These are phyloP conservation scores for Podospora pseudocomata DNA, from an alignment of 495 filamentous ascomycete species.

Conservation along the genomic window DNA sequence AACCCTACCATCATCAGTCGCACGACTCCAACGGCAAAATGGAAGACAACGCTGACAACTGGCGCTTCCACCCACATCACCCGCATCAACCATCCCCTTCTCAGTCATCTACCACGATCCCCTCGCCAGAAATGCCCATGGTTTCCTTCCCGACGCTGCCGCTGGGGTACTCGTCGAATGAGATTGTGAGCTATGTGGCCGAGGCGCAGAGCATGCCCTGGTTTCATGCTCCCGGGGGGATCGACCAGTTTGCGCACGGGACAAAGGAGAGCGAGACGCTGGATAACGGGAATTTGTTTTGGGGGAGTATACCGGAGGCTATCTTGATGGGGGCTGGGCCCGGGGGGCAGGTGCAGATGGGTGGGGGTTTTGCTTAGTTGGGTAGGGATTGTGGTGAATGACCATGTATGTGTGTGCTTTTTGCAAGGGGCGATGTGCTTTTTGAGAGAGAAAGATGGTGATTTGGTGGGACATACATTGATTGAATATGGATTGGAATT, in stretches of 20 bases:
- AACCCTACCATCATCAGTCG: conserved; percentile 16
- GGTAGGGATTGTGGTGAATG: too few relatives aligned
- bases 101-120: conserved; percentile 4
- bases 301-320: conserved; percentile 24
- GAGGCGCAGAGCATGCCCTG: conserved; percentile 34
- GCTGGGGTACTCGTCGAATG: conserved; percentile 22
- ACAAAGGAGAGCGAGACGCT: conserved; percentile 19
- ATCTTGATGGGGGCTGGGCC: not conserved
- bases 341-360: not conserved
- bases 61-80: conserved; percentile 13
- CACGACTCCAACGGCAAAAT: conserved; percentile 11
- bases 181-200: conserved; percentile 30
- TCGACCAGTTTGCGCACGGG: conserved; percentile 43
- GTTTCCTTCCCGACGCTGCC: conserved; percentile 10
- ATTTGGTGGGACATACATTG: too few relatives aligned
- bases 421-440: too few relatives aligned
- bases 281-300: conserved; percentile 29
- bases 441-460: too few relatives aligned
- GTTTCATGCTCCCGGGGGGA: conserved; percentile 36
- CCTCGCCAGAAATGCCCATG: conserved; percentile 4
- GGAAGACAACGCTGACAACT: conserved; percentile 9
- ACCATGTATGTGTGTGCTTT: too few relatives aligned
- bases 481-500: too few relatives aligned
- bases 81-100: conserved; percentile 10
- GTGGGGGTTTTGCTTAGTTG: not conserved